phyloP scores from a whole-genome alignment of 83 land plant species.

The Picea mariana region DNA sequence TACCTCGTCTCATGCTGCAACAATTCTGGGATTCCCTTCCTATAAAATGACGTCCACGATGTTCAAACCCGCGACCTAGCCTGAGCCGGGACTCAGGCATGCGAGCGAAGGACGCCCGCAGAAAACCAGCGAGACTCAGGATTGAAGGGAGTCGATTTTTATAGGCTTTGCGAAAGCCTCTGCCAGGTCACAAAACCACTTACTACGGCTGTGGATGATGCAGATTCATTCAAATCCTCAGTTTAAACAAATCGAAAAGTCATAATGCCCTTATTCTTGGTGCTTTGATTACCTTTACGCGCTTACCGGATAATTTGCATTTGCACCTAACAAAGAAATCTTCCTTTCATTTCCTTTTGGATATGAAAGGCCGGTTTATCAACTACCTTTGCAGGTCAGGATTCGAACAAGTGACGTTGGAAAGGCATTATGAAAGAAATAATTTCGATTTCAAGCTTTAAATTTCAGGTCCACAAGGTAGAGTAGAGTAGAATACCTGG shows the following conservation, averaged over 20 bases:
- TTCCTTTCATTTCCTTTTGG: background rate
- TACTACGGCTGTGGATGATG: background rate
- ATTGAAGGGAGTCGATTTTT: background rate
- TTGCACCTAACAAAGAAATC: background rate
- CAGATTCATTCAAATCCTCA: conserved; percentile 5
- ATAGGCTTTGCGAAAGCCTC: background rate
- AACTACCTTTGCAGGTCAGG: background rate
- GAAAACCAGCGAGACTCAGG: background rate
- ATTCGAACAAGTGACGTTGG: conserved; percentile 5
- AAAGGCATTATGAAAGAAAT: background rate
- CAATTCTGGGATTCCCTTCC: background rate
- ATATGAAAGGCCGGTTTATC: background rate
- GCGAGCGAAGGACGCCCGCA: background rate
- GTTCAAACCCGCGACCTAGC: background rate
- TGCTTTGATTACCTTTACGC: too few species aligned
- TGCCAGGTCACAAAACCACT: conserved; percentile 10
- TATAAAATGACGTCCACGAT: background rate
- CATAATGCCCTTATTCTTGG: background rate
- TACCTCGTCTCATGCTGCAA: background rate
- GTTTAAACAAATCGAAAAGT: background rate
- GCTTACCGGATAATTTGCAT: background rate
- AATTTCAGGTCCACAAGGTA: too few species aligned
- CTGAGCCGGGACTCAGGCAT: background rate
- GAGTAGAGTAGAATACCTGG: too few species aligned
- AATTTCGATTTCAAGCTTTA: too few species aligned